Conservation (phyloP, 768 basidiomycete genomes). For the Dacryopinax spathularia region DNA sequence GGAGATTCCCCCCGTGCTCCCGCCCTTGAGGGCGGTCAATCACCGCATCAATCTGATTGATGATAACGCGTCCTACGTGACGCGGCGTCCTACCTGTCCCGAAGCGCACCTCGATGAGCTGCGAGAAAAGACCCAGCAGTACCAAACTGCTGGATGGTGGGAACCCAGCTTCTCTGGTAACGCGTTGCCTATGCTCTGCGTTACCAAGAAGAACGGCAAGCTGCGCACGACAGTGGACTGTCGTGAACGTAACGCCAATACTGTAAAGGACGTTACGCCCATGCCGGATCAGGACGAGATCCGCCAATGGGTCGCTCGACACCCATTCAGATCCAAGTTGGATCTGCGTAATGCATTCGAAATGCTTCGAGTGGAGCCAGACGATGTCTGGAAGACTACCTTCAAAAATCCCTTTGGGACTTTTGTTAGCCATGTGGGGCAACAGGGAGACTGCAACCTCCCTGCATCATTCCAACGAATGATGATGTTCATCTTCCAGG, state of each 20-base stretch:
- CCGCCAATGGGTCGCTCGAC: constrained; percentile 18
- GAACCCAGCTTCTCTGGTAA: constrained; percentile 7
- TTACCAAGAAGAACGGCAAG: constrained; percentile 25
- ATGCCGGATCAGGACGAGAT: constrained; percentile 33
- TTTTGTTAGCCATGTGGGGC: constrained; percentile 30
- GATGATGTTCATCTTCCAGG: constrained; percentile 30
- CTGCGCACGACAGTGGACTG: constrained; percentile 27
- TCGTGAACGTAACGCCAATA: constrained; percentile 30
- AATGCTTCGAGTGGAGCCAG: too few species aligned
- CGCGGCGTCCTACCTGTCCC: constrained; percentile 24
- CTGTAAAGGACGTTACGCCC: constrained; percentile 27
- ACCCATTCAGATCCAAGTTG: constrained; percentile 20
- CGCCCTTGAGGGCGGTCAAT: constrained; percentile 30
- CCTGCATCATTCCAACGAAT: constrained; percentile 34
- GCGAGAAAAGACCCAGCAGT: constrained; percentile 23
- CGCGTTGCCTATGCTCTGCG: constrained; percentile 24
- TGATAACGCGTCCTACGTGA: constrained; percentile 21
- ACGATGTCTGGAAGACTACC: constrained; percentile 3
- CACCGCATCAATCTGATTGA: constrained; percentile 31
- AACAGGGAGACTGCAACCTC: constrained; percentile 34
- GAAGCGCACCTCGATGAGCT: constrained; percentile 21
- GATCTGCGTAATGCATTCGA: constrained; percentile 8
- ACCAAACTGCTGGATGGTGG: constrained; percentile 28
- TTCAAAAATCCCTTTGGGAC: constrained; percentile 28
- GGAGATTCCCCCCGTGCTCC: too few species aligned